These are phyloP conservation scores for Pseudogymnoascus sp. DNA, from an alignment of 2,329 filamentous ascomycete species.

Conservation along the genomic window DNA sequence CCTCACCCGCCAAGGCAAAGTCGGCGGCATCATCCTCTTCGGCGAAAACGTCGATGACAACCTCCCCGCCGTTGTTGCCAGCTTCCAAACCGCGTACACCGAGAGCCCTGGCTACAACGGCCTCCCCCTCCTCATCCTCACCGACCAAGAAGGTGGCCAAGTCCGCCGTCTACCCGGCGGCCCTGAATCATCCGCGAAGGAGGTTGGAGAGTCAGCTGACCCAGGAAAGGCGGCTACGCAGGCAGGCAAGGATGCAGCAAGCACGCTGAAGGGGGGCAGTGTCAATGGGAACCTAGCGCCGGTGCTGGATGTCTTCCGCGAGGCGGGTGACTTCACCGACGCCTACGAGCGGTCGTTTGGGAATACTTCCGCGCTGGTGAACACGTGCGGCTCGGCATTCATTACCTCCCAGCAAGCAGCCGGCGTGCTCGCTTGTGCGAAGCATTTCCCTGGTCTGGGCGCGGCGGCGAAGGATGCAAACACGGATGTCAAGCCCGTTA, in stretches of 20 bases:
- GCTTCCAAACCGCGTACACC: constrained; percentile 23
- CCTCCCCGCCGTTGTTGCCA: constrained; percentile 18
- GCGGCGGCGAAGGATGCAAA: constrained; percentile 22
- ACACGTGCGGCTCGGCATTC: constrained; percentile 20
- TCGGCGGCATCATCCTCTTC: constrained; percentile 30
- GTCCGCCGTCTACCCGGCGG: constrained; percentile 25
- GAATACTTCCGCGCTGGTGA: constrained; percentile 22
- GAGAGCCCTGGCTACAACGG: constrained; percentile 20
- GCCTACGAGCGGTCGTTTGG: constrained; percentile 24
- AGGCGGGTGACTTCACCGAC: constrained; percentile 16
- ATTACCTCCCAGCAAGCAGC: constrained; percentile 21
- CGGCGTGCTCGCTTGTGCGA: constrained; percentile 24
- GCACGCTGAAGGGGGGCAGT: constrained; percentile 17
- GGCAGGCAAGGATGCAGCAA: constrained; percentile 22
- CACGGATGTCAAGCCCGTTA: constrained; percentile 26
- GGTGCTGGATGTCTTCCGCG: background rate
- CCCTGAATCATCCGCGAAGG: constrained; percentile 22
- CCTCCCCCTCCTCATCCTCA: constrained; percentile 27
- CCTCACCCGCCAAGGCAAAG: constrained; percentile 25
- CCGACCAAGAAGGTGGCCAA: constrained; percentile 30
- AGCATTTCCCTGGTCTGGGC: constrained; percentile 30
- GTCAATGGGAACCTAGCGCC: constrained; percentile 17
- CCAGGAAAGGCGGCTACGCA: constrained; percentile 18
- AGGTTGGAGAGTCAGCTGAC: constrained; percentile 21
- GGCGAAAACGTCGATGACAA: constrained; percentile 26